Percentiles rank a stretch among this genome's conserved stretches.
phyloP scores from a whole-genome alignment of 2,329 filamentous ascomycete species.

The Verticillium alfalfae region DNA sequence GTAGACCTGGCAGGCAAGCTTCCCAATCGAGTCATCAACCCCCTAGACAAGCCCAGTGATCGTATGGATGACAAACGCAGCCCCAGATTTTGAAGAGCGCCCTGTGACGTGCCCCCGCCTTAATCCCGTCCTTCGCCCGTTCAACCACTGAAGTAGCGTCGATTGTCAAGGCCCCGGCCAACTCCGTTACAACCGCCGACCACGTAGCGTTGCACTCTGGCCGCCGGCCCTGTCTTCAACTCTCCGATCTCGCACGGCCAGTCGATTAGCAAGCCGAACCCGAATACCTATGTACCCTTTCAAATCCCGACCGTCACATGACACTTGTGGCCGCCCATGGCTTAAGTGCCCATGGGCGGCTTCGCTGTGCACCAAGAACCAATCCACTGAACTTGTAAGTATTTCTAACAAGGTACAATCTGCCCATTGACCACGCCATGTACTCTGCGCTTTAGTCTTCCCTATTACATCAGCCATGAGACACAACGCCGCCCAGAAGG shows the following conservation, averaged over 20 bases:
- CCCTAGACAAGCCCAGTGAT: neutral
- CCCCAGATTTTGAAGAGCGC: neutral
- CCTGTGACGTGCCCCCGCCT: slow-evolving; percentile 11
- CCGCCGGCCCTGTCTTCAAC: neutral
- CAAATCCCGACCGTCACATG: neutral
- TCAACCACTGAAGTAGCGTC: slow-evolving; percentile 18
- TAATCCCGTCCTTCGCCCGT: slow-evolving; percentile 27
- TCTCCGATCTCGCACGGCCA: neutral
- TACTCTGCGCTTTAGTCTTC: no score
- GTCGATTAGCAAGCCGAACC: neutral
- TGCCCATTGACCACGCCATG: no score
- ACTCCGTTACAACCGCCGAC: neutral
- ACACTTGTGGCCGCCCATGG: no score
- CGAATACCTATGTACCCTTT: neutral
- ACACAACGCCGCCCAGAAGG: neutral
- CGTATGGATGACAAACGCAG: neutral
- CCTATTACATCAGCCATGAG: neutral
- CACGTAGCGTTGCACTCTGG: neutral
- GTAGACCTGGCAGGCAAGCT: neutral
- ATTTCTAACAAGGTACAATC: no score
- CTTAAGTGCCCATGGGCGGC: no score
- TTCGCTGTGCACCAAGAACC: no score
- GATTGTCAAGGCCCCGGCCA: neutral
- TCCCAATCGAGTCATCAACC: neutral
- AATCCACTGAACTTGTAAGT: no score